Evolutionary conservation across 805 yeast species (phyloP).

Genomic region (Wilhelminamyces savonicus): DNA sequence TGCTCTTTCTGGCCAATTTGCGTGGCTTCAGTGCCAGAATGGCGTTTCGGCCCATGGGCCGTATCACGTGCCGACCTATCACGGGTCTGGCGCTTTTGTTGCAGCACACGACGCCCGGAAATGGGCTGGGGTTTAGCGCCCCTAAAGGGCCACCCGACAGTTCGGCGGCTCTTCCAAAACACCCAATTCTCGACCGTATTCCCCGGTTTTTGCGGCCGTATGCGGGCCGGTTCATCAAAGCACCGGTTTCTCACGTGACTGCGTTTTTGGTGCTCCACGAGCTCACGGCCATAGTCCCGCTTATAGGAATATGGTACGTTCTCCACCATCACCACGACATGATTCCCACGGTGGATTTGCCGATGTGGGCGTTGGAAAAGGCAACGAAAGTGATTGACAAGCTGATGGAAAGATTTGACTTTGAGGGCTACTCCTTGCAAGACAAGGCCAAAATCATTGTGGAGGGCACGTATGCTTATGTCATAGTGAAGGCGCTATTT

Average conservation of each 20-base stretch:
- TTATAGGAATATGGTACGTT: constrained; percentile 60
- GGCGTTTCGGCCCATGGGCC: no score
- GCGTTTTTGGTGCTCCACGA: constrained; percentile 69
- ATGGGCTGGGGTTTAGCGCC: no score
- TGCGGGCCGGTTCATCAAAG: constrained; percentile 42
- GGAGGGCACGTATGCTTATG: constrained; percentile 75
- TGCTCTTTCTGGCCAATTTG: no score
- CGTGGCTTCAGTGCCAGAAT: no score
- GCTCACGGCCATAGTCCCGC: constrained; percentile 65
- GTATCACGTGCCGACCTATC: no score
- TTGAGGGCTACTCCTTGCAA: constrained; percentile 30
- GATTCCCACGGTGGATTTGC: constrained; percentile 45
- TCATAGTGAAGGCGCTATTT: constrained; percentile 53
- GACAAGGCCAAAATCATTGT: constrained; percentile 51
- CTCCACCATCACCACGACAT: constrained; percentile 50
- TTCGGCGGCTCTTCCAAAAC: no score
- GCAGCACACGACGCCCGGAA: no score
- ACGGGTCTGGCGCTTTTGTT: no score
- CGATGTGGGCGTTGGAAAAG: constrained; percentile 53
- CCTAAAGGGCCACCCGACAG: no score
- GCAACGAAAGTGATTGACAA: constrained; percentile 55
- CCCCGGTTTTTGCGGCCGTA: constrained; percentile 48
- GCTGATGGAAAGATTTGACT: constrained; percentile 35
- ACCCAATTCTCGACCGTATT: constrained; percentile 30
- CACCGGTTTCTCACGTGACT: constrained; percentile 57